Base-by-base conservation (phyloP, 768 basidiomycete genomes). In the Serendipita vermifera region DNA sequence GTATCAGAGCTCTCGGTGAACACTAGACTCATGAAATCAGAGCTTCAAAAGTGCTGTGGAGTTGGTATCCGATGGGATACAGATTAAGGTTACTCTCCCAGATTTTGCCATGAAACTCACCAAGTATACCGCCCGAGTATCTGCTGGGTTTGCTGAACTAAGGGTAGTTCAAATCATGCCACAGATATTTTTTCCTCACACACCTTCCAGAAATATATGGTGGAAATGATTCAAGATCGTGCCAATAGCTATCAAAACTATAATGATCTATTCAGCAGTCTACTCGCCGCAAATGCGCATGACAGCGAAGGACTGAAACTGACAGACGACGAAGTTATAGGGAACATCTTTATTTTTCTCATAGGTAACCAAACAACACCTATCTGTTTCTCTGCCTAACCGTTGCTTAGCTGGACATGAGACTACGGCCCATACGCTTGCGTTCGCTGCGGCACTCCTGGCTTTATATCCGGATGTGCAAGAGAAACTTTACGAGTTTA, bases 251-350 rank as follows among this genome's bases (percentile, higher is more conserved):
- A 24, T 32, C 20, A 54, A 31, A 22, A 55, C 29, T 17, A 32
- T 51, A 15, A 27, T 29, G 72, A 73, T 13, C 64, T 78, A 39
- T 60, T 78, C 35, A 66, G 68, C 20, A 75, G 73, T 57, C 62
- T 78, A 24, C 74, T 77, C 5, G 68, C 72, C 57, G 75, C 77
- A 0, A 78, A 75, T 61, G 46, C 36, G 38, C 15, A 70, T 54
- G 69, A 69, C 2, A 64, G 64, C 9, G 57, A 58, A 2, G 62
- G 58, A 9, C 60, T 69, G 56, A 67, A 58, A 57, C 55, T 78
- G 32, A 71, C 70, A 1, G 75, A 78, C 33, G 72, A 66, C 13
- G 76, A 78, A 55, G 56, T 78, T 11, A 59, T 77, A 4, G 77
- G 75, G 3, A 69, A 78, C 58, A 71, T 73, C 24, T 33, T 60